Evolutionary conservation across 768 basidiomycete genomes (phyloP).

Genomic region (Auricularia heimuer): DNA sequence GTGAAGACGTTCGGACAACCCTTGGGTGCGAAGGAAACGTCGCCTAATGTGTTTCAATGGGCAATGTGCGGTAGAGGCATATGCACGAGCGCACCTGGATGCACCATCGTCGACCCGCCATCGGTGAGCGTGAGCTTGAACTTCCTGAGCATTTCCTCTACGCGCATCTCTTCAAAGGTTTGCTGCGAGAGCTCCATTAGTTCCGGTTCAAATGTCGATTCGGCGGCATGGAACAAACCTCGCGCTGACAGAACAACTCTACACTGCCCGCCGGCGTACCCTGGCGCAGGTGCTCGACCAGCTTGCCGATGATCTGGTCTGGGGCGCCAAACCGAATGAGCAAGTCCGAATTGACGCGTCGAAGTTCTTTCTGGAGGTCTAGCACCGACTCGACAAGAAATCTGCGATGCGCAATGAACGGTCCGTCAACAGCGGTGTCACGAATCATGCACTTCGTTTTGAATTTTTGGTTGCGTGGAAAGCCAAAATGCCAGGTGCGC

Average conservation of each 20-base stretch:
- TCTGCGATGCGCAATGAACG: conserved; percentile 12
- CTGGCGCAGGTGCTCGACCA: conserved; percentile 20
- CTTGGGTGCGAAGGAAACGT: conserved; percentile 6
- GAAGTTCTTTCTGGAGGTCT: conserved; percentile 18
- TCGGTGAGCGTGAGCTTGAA: conserved; percentile 9
- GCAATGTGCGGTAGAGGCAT: conserved; percentile 14
- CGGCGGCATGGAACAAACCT: not conserved
- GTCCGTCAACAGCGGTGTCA: too few species aligned
- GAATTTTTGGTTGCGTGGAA: not conserved
- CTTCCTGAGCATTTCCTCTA: conserved; percentile 5
- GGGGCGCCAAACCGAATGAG: conserved; percentile 28
- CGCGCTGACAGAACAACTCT: not conserved
- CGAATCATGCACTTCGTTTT: conserved; percentile 13
- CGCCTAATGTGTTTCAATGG: conserved; percentile 19
- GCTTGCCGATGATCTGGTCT: conserved; percentile 22
- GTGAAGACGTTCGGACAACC: conserved; percentile 31
- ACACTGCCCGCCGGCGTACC: conserved; percentile 16
- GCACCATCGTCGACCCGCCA: conserved; percentile 15
- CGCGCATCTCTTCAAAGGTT: conserved; percentile 23
- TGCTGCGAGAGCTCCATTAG: conserved; percentile 9
- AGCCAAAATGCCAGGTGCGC: not conserved
- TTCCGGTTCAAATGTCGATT: not conserved
- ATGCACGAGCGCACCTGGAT: conserved; percentile 8
- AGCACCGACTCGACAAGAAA: conserved; percentile 27
- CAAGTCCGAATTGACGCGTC: conserved; percentile 19